Percentiles rank a stretch among this genome's conserved stretches.
Conservation (phyloP, 2,329 filamentous ascomycete species). For the Fusarium euwallaceae region DNA sequence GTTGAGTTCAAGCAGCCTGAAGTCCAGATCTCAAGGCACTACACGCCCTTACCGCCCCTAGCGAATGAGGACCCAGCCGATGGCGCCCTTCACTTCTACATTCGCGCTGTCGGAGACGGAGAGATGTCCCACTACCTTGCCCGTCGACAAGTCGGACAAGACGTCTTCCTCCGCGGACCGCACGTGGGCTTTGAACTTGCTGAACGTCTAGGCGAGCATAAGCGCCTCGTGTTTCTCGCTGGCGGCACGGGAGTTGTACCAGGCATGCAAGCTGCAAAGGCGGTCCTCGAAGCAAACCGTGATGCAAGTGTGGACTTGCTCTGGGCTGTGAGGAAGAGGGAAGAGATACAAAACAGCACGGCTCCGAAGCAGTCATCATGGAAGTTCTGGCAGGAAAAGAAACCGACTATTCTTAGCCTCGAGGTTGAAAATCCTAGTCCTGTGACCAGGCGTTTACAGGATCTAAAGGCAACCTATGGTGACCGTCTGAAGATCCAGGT, state of each 20-base stretch:
- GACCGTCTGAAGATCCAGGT: slow-evolving; percentile 75
- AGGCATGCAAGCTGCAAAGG: slow-evolving; percentile 82
- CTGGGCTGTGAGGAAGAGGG: slow-evolving; percentile 80
- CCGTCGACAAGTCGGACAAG: slow-evolving; percentile 70
- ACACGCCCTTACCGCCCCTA: slow-evolving; percentile 83
- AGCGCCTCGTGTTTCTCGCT: slow-evolving; percentile 82
- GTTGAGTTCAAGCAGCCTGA: slow-evolving; percentile 96
- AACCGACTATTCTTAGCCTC: slow-evolving; percentile 35
- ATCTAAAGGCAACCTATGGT: slow-evolving; percentile 70
- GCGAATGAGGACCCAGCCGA: slow-evolving; percentile 46
- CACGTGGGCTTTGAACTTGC: slow-evolving; percentile 73
- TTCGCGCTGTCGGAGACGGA: slow-evolving; percentile 82
- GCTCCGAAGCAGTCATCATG: slow-evolving; percentile 38
- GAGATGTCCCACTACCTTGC: slow-evolving; percentile 90
- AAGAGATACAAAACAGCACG: slow-evolving; percentile 59
- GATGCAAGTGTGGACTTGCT: slow-evolving; percentile 73
- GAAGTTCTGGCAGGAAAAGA: slow-evolving; percentile 40
- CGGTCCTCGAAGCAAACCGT: slow-evolving; percentile 62
- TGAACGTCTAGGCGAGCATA: slow-evolving; percentile 47
- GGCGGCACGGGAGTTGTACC: slow-evolving; percentile 94
- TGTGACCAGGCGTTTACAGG: slow-evolving; percentile 73
- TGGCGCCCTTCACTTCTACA: slow-evolving; percentile 75
- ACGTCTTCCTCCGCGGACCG: slow-evolving; percentile 84
- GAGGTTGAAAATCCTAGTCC: slow-evolving; percentile 53
- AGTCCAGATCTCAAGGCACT: slow-evolving; percentile 90